These are phyloP conservation scores for Monilinia vaccinii-corymbosi DNA, from an alignment of 2,329 filamentous ascomycete species.

Conservation along the genomic window DNA sequence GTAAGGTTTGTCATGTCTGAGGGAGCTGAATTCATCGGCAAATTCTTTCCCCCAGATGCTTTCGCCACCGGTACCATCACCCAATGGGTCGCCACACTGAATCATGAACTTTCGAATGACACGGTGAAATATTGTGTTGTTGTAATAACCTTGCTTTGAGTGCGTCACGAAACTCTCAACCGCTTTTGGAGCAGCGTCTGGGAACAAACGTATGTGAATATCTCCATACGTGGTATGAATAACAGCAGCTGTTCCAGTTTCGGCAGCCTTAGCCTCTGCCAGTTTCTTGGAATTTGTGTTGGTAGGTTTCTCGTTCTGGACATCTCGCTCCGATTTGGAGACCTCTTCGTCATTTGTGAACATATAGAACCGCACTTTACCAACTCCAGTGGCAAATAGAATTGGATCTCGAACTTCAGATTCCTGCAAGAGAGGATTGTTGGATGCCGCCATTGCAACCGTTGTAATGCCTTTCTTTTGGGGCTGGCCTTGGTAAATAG, in stretches of 20 bases:
- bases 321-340: conserved; percentile 74
- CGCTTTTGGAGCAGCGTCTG: conserved; percentile 83
- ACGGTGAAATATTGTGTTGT: conserved; percentile 93
- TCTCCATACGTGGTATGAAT: conserved; percentile 92
- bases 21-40: conserved; percentile 82
- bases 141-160: conserved; percentile 85
- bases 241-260: conserved; percentile 70
- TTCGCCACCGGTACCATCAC: conserved; percentile 83
- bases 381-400: conserved; percentile 71
- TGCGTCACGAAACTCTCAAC: conserved; percentile 98
- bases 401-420: conserved; percentile 87
- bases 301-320: conserved; percentile 89
- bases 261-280: conserved; percentile 50
- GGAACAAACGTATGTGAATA: conserved; percentile 87
- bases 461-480: conserved; percentile 91
- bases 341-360: conserved; percentile 86
- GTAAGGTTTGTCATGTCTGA: conserved; percentile 93
- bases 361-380: conserved; percentile 93
- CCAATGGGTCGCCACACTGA: conserved; percentile 73
- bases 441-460: conserved; percentile 92
- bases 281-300: conserved; percentile 48
- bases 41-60: conserved; percentile 91
- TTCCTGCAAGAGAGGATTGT: conserved; percentile 86
- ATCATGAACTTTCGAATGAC: conserved; percentile 99
- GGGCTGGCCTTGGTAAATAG: conserved; percentile 88